Evolutionary conservation across 495 filamentous ascomycete genomes (phyloP), one percentile per base, ranked within the genome.

Genomic region (Podospora bellae-mahoneyi): DNA sequence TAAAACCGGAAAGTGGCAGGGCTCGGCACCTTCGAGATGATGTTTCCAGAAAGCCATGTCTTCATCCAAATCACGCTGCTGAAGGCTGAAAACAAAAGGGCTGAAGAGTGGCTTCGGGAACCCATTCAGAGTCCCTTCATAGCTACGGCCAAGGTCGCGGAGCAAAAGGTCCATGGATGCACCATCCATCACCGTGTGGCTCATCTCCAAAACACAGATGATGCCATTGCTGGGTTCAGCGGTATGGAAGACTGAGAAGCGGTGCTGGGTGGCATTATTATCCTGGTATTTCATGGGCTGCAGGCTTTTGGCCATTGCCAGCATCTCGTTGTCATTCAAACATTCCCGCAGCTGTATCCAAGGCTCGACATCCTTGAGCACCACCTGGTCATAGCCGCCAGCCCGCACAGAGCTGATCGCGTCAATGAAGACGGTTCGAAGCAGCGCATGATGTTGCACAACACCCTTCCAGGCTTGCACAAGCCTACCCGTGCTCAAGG

Each of bases 111-210:
- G 76, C 23, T 55, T 57, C n/a, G 66, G 44, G 4, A 58, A 10
- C 5, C 1, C 7, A 4, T 58, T 20, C 1, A 71, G 39, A 58
- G 60, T 16, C 15, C 66, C 62, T 39, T 58, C 48, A 19, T 73
- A 75, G 15, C 59, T 57, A 1, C 64, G 60, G 2, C 48, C 62
- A 3, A 73, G 32, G 59, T 73, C 75, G 0, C 64, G 65, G 9
- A 73, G 54, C 3, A 72, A 54, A 7, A 87, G 69, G 5, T 78
- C 75, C 67, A 86, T 78, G 2, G 83, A 86, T 82, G 85, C 88
- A 26, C 87, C 87, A 67, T 91, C 88, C 72, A 89, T 90, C 16
- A 90, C 73, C 2, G 85, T 83, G 69, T 91, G 88, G 69, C 82
- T 89, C 26, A 89, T 75, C 60, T 90, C 86, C 26, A 89, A 69